Evolutionary conservation across 1,284 basidiomycete genomes (phyloP).

Genomic region (Ustilago hordei): DNA sequence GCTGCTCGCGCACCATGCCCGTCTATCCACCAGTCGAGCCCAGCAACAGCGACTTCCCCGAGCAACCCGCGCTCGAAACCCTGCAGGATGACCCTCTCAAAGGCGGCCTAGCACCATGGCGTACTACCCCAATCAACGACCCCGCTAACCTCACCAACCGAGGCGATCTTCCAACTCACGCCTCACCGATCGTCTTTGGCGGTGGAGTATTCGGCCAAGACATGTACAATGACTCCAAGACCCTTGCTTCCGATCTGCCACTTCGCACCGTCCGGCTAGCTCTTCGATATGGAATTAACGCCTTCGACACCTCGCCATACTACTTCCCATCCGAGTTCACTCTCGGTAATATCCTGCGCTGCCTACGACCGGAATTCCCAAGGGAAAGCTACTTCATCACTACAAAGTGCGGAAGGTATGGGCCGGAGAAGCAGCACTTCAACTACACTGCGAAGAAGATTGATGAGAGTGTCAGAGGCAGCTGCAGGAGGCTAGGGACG

Average conservation of each 20-base stretch:
- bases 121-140: conserved; percentile 18
- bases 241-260: conserved; percentile 47
- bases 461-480: conserved; percentile 78
- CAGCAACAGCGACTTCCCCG: conserved; percentile 38
- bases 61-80: conserved; percentile 34
- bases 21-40: conserved; percentile 51
- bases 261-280: conserved; percentile 74
- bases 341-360: conserved; percentile 75
- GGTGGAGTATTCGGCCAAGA: conserved; percentile 64
- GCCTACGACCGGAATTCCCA: conserved; percentile 59
- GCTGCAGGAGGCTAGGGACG: conserved; percentile 81
- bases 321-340: conserved; percentile 92
- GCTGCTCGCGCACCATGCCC: conserved; percentile 28
- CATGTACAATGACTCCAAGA: conserved; percentile 61
- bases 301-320: conserved; percentile 84
- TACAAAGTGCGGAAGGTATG: conserved; percentile 95
- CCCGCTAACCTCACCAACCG: conserved; percentile 16
- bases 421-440: conserved; percentile 75
- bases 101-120: conserved; percentile 49
- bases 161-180: conserved; percentile 24
- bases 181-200: conserved; percentile 64
- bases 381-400: conserved; percentile 70
- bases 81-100: conserved; percentile 33
- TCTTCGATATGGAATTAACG: conserved; percentile 82
- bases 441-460: conserved; percentile 83